Conservation (phyloP, 2,329 filamentous ascomycete genomes). For the Hymenoscyphus repandus region DNA sequence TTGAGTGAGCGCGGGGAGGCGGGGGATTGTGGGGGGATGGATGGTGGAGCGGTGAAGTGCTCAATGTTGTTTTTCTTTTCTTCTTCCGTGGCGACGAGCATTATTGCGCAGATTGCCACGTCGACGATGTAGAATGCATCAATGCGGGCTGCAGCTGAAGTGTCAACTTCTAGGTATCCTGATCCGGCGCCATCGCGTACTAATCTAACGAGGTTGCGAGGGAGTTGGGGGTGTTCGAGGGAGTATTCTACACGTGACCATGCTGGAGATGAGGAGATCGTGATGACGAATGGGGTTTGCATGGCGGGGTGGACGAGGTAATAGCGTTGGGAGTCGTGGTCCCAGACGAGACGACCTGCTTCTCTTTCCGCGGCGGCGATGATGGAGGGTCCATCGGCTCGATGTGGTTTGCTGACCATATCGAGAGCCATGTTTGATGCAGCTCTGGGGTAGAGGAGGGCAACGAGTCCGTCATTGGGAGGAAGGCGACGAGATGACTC, state of each 20-base stretch:
- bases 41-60: conserved; percentile 55
- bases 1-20: conserved; percentile 23
- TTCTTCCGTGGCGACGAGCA: conserved; percentile 54
- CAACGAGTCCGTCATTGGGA: conserved; percentile 59
- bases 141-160: conserved; percentile 52
- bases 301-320: conserved; percentile 61
- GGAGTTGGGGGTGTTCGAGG: conserved; percentile 59
- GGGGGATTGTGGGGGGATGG: conserved; percentile 3
- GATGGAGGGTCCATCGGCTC: conserved; percentile 53
- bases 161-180: conserved; percentile 57
- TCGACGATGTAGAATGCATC: conserved; percentile 59
- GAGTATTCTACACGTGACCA: conserved; percentile 60
- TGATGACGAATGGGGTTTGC: conserved; percentile 57
- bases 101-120: conserved; percentile 54
- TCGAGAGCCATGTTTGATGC: conserved; percentile 60
- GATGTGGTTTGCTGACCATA: conserved; percentile 29
- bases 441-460: conserved; percentile 61
- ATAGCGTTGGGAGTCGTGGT: conserved; percentile 53
- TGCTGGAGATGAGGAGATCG: conserved; percentile 51
- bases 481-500: conserved; percentile 47
- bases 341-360: conserved; percentile 67
- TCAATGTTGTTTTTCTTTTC: conserved; percentile 47
- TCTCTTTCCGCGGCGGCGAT: conserved; percentile 62
- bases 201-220: conserved; percentile 54
- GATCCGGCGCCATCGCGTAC: conserved; percentile 54